phyloP scores from a whole-genome alignment of 495 filamentous ascomycete genomes.

The Sporormia fimetaria region DNA sequence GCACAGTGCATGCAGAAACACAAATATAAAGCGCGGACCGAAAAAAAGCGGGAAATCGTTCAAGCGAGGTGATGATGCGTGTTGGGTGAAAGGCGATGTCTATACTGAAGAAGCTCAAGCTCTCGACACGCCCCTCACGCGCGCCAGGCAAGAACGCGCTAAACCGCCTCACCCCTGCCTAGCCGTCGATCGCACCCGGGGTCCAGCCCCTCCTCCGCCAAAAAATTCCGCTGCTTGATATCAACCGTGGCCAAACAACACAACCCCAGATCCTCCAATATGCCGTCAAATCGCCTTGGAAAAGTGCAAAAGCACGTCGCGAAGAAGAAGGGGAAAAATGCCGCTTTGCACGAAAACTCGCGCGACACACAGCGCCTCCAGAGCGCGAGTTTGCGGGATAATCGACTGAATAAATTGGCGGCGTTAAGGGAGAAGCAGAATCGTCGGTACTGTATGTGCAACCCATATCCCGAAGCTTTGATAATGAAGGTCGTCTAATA shows the following conservation, averaged over 20 bases:
- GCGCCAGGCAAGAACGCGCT: too few species aligned
- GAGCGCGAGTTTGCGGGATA: constrained; percentile 59
- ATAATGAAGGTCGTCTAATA: not conserved
- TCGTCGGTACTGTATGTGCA: constrained; percentile 50
- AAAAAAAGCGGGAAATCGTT: too few species aligned
- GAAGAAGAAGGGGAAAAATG: constrained; percentile 60
- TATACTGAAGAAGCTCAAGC: too few species aligned
- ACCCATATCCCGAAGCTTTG: not conserved
- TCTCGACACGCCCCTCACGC: too few species aligned
- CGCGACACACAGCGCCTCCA: constrained; percentile 66
- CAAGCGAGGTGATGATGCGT: too few species aligned
- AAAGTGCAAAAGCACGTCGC: constrained; percentile 77
- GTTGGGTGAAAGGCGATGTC: too few species aligned
- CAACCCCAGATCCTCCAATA: too few species aligned
- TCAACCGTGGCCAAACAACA: constrained; percentile 2
- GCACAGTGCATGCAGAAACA: too few species aligned
- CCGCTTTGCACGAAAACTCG: constrained; percentile 70
- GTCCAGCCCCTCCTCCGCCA: constrained; percentile 11
- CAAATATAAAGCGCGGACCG: not conserved
- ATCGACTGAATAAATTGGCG: constrained; percentile 58
- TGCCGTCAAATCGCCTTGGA: constrained; percentile 57
- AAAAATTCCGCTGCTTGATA: constrained; percentile 21
- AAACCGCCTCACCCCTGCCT: too few species aligned
- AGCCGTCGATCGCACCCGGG: too few species aligned
- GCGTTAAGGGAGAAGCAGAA: constrained; percentile 52